Percentiles rank a stretch among this genome's conserved stretches.
These are phyloP conservation scores for Fusarium sp. DNA, from an alignment of 2,329 filamentous ascomycete species.

Conservation along the genomic window DNA sequence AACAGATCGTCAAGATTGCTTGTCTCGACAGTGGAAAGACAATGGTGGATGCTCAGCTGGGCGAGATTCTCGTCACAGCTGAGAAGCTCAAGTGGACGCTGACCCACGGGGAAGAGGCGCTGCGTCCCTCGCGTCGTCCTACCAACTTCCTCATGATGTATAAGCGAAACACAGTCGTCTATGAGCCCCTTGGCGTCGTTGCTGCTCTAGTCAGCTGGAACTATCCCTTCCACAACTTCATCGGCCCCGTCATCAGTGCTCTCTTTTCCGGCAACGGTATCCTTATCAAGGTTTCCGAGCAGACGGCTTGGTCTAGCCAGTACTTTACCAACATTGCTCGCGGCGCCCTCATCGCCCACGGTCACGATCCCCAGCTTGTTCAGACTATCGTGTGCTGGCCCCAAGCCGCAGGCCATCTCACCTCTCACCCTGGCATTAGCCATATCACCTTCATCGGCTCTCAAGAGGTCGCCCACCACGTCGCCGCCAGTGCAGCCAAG, in stretches of 20 bases:
- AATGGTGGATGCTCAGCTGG: conserved; percentile 90
- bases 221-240: conserved; percentile 94
- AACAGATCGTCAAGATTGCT: conserved; percentile 84
- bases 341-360: conserved; percentile 82
- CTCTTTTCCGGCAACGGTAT: conserved; percentile 93
- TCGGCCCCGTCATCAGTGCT: conserved; percentile 89
- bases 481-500: conserved; percentile 86
- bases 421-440: conserved; percentile 82
- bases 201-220: conserved; percentile 97
- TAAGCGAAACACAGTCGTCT: conserved; percentile 89
- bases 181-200: conserved; percentile 93
- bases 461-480: conserved; percentile 84
- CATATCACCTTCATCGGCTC: conserved; percentile 98
- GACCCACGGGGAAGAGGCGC: conserved; percentile 84
- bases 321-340: conserved; percentile 86
- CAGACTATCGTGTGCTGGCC: conserved; percentile 92
- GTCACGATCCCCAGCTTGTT: conserved; percentile 82
- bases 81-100: conserved; percentile 98
- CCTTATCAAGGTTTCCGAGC: conserved; percentile 93
- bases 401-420: conserved; percentile 80
- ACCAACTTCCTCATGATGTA: conserved; percentile 96
- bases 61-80: conserved; percentile 91
- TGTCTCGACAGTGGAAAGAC: conserved; percentile 97
- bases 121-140: conserved; percentile 77
- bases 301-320: conserved; percentile 89